phyloP scores from a whole-genome alignment of 192 early-diverging fungal genomes.

The Backusella macrospora region DNA sequence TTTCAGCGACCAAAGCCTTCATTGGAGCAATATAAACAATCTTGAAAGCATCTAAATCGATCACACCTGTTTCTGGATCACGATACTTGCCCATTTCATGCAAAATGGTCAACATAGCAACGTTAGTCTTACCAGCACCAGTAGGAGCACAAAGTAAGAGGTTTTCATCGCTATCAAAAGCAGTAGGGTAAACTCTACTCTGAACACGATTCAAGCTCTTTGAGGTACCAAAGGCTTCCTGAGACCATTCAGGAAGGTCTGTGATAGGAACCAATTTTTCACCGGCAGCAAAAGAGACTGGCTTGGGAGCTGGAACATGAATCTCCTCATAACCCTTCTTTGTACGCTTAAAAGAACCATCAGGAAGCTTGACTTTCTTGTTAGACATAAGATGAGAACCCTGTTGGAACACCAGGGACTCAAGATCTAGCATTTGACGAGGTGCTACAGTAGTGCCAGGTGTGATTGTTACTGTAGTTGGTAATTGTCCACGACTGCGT shows the following conservation, averaged over 20 bases:
- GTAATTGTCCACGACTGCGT: slow-evolving; percentile 30
- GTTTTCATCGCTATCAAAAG: slow-evolving; percentile 89
- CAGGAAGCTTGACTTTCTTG: slow-evolving; percentile 88
- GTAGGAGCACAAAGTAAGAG: slow-evolving; percentile 98
- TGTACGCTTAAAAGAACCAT: slow-evolving; percentile 85
- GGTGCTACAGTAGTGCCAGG: slow-evolving; percentile 56
- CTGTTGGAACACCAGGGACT: slow-evolving; percentile 85
- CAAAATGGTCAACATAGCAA: slow-evolving; percentile 95
- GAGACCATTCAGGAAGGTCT: slow-evolving; percentile 65
- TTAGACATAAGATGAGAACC: slow-evolving; percentile 98
- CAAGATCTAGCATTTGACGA: slow-evolving; percentile 75
- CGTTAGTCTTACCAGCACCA: slow-evolving; percentile 98
- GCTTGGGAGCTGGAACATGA: slow-evolving; percentile 78
- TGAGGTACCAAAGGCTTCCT: slow-evolving; percentile 62
- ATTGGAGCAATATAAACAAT: slow-evolving; percentile 99
- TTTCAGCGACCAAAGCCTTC: slow-evolving; percentile 99
- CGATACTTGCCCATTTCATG: slow-evolving; percentile 84
- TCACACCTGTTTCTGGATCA: slow-evolving; percentile 67
- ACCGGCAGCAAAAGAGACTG: slow-evolving; percentile 60
- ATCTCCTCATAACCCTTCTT: slow-evolving; percentile 88
- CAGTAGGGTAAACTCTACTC: slow-evolving; percentile 83
- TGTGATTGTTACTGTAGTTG: slow-evolving; percentile 54
- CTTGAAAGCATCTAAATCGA: slow-evolving; percentile 88
- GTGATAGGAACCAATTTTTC: slow-evolving; percentile 73
- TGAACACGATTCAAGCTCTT: slow-evolving; percentile 87